Base-by-base conservation (phyloP, 148 eudicot genomes). In the Fagopyrum esculentum region DNA sequence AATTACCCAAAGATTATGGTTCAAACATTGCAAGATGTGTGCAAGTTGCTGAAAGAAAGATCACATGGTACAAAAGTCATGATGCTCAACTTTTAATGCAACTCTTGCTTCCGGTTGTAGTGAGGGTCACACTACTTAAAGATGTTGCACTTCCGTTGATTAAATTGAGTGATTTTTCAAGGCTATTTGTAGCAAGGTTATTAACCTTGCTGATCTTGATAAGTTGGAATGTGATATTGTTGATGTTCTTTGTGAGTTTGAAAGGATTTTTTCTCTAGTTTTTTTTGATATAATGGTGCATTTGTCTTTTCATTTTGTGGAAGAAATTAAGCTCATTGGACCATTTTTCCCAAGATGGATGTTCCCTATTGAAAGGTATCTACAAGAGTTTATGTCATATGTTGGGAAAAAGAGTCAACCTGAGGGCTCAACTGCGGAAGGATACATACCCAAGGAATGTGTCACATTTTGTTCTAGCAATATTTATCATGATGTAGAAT, bases 151-250 rank as follows among this genome's bases (percentile, higher is more conserved):
- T 48, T 6, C 9, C 52, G 0, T 49, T 49, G 52, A 49, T 49
- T 49, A 49, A 3, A 9, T 49, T 10, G 55, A 51, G 55, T 11
- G 11, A 2, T 51, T 51, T 51, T 51, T 51, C 3, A 51, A 4
- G 10, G 55, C 16, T 11, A n/a, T 51, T 51, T 51, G 55, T 9
- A 51, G 55, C 15, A 51, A 51, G 55, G 55, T 51, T 12, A 51
- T 51, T 11, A 51, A 74, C 2, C 50, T 9, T 3, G 13, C 56
- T 29, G 56, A 79, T 10, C 78, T 79, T 45, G 60, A 74, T 1
- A 5, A 46, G 8, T 57, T 79, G 6, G 6, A 74, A 30, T 7
- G 3, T 3, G 45, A 79, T 69, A 22, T 22, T 22, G 26, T 22
- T 22, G 26, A 22, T 22, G 26, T 22, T 22, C 26, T 22, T 22